These are phyloP conservation scores for Cymbopogon citratus DNA, from an alignment of 176 grass and related monocot genomes.

Conservation along the genomic window DNA sequence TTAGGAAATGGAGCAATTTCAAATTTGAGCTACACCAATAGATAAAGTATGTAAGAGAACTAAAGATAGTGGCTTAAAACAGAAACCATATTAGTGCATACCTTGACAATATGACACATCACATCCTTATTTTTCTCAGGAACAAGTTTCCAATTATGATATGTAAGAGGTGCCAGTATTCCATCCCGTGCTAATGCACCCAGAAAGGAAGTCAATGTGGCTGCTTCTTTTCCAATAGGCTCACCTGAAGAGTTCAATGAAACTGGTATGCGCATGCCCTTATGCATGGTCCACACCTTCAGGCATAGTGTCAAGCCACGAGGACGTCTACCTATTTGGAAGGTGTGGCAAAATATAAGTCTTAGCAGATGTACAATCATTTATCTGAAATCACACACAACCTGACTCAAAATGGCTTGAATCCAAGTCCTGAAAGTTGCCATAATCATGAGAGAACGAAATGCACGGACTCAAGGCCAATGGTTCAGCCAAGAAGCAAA, in stretches of 20 bases:
- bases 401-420: neutral
- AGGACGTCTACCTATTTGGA: constrained; percentile 12
- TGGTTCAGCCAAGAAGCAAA: constrained; percentile 13
- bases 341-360: neutral
- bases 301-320: constrained; percentile 35
- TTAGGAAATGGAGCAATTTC: constrained; percentile 25
- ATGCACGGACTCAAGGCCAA: neutral
- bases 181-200: constrained; percentile 47
- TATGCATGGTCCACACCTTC: constrained; percentile 44
- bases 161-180: constrained; percentile 33
- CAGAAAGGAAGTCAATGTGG: constrained; percentile 34
- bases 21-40: constrained; percentile 46
- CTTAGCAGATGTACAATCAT: neutral
- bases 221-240: constrained; percentile 38
- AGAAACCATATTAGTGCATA: constrained; percentile 8
- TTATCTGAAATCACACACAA: neutral
- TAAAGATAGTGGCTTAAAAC: neutral
- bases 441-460: neutral
- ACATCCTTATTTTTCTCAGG: constrained; percentile 47
- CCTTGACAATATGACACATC: constrained; percentile 40
- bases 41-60: constrained; percentile 12
- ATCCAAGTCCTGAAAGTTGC: constrained; percentile 4
- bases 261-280: constrained; percentile 33
- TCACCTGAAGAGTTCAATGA: constrained; percentile 34
- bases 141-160: constrained; percentile 33